Evolutionary conservation across 345 rosid genomes (phyloP), one percentile per base, ranked within the genome.

Genomic region (Populus nigra): DNA sequence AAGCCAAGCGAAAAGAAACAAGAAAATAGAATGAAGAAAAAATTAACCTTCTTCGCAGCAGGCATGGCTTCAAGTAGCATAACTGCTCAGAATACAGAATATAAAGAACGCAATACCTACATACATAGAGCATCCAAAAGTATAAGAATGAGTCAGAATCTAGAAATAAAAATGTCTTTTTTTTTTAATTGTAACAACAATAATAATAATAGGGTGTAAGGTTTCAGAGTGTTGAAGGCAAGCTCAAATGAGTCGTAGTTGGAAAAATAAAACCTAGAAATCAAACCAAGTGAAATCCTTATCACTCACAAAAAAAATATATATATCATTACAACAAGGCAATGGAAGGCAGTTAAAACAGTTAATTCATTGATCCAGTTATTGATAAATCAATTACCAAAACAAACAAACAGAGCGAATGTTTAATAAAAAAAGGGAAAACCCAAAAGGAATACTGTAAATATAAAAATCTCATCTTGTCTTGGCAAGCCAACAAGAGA

Each of bases 1-100:
- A 65, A 1, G 22, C 38, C 18, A 27, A 65, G 68, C 39, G 6
- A 65, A 65, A 68, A 68, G n/a, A 11, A 9, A 68, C 13, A 31
- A 20, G 45, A 8, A 17, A 36, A 68, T 20, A 38, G 17, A 20
- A 31, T 36, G 71, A 36, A 36, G n/a, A 33, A 17, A 13, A 38
- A 4, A 35, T 3, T 8, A 69, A 69, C 72, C 72, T 69, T 69
- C 72, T 69, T 69, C 3, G 55, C 45, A 13, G 72, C 72, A 69
- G 72, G 72, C 72, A 69, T 69, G 72, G 50, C 29, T 43, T 39
- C 20, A 12, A 35, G 72, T 10, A 69, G 72, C 45, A 69, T 27
- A 6, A 65, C 38, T 18, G n/a, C 20, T 16, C 39, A 65, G 69
- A 65, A 31, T 16, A n/a, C 27, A 23, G 10, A 57, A 22, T 23